phyloP scores from a whole-genome alignment of 768 basidiomycete species.

The Termitomyces titanicus region DNA sequence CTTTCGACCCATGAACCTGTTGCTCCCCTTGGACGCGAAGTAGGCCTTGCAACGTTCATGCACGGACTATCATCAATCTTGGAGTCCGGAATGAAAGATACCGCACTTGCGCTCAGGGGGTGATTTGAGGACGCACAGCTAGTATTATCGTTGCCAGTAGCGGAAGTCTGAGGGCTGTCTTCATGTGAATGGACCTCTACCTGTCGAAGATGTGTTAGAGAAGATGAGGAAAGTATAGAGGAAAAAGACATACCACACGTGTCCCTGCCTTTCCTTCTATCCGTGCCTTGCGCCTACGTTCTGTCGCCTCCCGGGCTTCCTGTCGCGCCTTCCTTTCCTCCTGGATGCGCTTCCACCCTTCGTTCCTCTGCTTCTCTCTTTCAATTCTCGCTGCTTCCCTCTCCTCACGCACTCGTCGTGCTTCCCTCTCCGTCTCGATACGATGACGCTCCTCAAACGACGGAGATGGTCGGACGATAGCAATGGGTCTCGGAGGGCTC shows the following conservation, averaged over 20 bases:
- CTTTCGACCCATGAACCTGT: background rate
- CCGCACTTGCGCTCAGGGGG: background rate
- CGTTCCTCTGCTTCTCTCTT: background rate
- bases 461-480: background rate
- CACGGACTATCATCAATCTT: background rate
- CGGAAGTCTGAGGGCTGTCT: background rate
- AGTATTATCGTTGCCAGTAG: background rate
- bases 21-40: too few relatives aligned
- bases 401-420: background rate
- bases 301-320: background rate
- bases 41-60: too few relatives aligned
- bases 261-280: background rate
- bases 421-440: background rate
- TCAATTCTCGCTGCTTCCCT: background rate
- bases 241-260: background rate
- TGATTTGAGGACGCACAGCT: background rate
- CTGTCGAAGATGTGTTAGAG: background rate
- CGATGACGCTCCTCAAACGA: conserved; percentile 1
- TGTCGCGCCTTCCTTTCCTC: background rate
- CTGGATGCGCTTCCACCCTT: background rate
- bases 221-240: background rate
- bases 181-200: background rate
- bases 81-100: background rate
- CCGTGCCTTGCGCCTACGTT: background rate
- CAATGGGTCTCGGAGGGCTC: background rate